Base-by-base conservation (phyloP, 176 grass and related monocot genomes). In the Thinopyrum elongatum region DNA sequence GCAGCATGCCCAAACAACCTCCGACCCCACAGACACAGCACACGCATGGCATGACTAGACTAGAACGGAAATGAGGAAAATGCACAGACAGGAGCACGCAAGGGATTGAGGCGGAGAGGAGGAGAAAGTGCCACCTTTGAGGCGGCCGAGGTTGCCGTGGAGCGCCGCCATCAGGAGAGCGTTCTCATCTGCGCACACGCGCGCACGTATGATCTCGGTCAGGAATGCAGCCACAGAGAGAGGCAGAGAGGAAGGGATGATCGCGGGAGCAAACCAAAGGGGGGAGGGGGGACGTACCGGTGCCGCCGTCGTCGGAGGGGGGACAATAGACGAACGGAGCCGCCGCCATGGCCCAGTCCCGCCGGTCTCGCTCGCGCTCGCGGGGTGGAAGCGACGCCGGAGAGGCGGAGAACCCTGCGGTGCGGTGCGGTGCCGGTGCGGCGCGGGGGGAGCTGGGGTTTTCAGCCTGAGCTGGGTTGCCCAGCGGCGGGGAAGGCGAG, bases 81-180 rank as follows among this genome's bases (percentile, higher is more conserved):
- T 19, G 51, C 8, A 41, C 39, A 69, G 80, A 36, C 35, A 71
- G 80, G 44, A 16, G 46, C 46, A 49, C 16, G 46, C 46, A 5
- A 16, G 46, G 46, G 47, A 51, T 51, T 15, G 47, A 17, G 47
- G 15, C 14, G 19, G 11, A 26, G 3, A 3, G 19, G 44, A 1
- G 1, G 28, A 25, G 53, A 57, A 21, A 22, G 53, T 8, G 53
- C 65, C 38, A 84, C 82, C 70, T 84, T 84, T 84, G 36, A 84
- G 25, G 34, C 70, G 51, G 34, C 15, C 35, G 26, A 84, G 82
- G 36, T 84, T 11, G 36, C 82, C 82, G 35, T 84, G 55, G 23
- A 74, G 7, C 9, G 42, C 80, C 28, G 80, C 80, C 64, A 34
- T 82, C 19, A 82, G 17, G 64, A 82, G 64, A 10, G 28, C 44